Base-by-base conservation (phyloP, 2,329 filamentous ascomycete genomes). In the Boeremia exigua region DNA sequence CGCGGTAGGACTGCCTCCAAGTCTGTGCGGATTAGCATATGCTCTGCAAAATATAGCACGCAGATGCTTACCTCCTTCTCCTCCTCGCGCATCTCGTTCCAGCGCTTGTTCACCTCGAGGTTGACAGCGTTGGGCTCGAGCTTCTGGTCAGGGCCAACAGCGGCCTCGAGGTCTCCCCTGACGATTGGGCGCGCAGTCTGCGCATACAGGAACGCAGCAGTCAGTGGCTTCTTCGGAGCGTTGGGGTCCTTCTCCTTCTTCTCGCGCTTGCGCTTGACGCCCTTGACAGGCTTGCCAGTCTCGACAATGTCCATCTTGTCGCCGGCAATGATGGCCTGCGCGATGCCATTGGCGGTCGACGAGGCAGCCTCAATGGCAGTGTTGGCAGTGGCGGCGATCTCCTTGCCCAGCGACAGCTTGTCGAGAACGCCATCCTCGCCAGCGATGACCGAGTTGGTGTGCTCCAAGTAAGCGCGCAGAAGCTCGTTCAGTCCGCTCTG, bases 121-220 rank as follows among this genome's bases (percentile, higher is more conserved):
- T 92, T 89, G 44, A 98, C 90, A 54, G 93, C 91, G 70, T 92
- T 92, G 74, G 94, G 93, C 75, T 89, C 88, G 7, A 88, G 87
- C 56, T 86, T 83, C n/a, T 85, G 74, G 19, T 89, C 90, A 10
- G 96, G 84, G 42, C 76, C 71, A 4, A 72, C 66, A n/a, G 64
- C 60, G 32, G 61, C 60, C 58, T 74, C 70, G 9, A 77, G 65
- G 66, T 96, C 92, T 30, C 82, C 83, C 54, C 90, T 88, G 66
- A 98, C 95, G 73, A 91, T 88, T 47, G 88, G 85, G 45, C 95
- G 90, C 62, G 92, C 92, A 62, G 90, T 88, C 76, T 96, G 90
- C 83, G 96, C 92, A 81, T 92, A 98, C 58, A 97, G 81, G 82
- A 98, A 96, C 81, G 96, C 97, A 2, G 94, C 92, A 6, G 94